These are phyloP conservation scores for Nicotiana knightiana DNA, from an alignment of 257 asterid genomes.

Conservation along the genomic window DNA sequence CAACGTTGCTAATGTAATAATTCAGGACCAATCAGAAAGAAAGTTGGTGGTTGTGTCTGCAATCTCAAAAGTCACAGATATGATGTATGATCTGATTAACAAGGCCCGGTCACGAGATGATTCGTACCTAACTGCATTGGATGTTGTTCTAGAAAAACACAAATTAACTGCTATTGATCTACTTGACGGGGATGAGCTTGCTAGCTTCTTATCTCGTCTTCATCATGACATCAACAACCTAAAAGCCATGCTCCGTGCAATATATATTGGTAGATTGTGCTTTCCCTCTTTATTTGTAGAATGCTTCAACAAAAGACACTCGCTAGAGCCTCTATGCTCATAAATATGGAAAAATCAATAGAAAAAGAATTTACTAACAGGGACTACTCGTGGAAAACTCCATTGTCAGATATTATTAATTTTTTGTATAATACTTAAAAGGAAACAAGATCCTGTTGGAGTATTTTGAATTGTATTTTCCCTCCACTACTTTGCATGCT, in stretches of 20 bases:
- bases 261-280: conserved; percentile 28
- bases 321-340: not conserved
- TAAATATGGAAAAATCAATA: not conserved
- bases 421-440: not conserved
- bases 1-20: conserved; percentile 76
- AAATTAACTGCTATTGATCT: conserved; percentile 69
- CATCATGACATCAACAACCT: conserved; percentile 76
- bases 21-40: conserved; percentile 64
- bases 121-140: conserved; percentile 55
- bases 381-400: not conserved
- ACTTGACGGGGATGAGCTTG: conserved; percentile 74
- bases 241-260: conserved; percentile 89
- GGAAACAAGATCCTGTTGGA: not conserved
- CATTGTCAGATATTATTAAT: not conserved
- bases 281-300: not conserved
- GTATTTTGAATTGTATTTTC: not conserved
- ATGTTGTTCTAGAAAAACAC: conserved; percentile 80
- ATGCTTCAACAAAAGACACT: not conserved
- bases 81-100: conserved; percentile 87
- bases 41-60: conserved; percentile 93
- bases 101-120: conserved; percentile 81
- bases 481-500: not conserved
- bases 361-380: not conserved
- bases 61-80: conserved; percentile 95
- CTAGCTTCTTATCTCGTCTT: conserved; percentile 54